Evolutionary conservation across 257 asterid species (phyloP), one percentile per base, ranked within the genome.

Genomic region (Solanum piurae): DNA sequence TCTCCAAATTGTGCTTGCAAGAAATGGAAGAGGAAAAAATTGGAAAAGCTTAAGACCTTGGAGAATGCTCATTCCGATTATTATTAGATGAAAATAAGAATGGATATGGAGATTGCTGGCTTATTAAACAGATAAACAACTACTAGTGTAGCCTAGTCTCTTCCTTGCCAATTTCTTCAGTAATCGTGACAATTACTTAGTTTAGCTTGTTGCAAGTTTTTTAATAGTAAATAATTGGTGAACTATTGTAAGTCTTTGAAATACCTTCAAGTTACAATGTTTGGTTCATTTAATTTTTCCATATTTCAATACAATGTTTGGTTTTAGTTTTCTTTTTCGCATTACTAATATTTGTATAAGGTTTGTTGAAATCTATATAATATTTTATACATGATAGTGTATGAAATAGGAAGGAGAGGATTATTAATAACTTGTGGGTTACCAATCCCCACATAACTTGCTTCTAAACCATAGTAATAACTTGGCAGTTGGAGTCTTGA

Each of bases 71-170:
- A 94, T 34, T 91, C 92, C 16, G 98, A 95, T 90, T 95, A 97
- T 85, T 95, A 91, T 90, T 91, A 95, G 83, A 97, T 97, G 98
- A 97, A 97, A 94, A 60, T 95, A 58, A 93, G 98, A 89, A 94
- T 97, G 98, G 98, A 94, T 84, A 86, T 96, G 9, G 99, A 95
- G 93, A 93, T 97, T 34, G 95, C 96, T 0, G 99, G 96, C 42
- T 92, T 97, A 94, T 88, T 97, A 84, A 93, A 93, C 93, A 1
- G 94, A 98, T 3, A 95, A 95, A 89, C 96, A 94, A 62, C 96
- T 93, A 90, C 83, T 92, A 88, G 96, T 93, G 75, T 95, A 89
- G 85, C 55, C 36, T 10, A 75, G 37, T 46, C 86, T 72, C 18
- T 34, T 10, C 66, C 16, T 66, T 42, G 36, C 16, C 33, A 4